These are phyloP conservation scores for Chenopodium berlandieri DNA, from an alignment of 148 eudicot genomes.

Conservation along the genomic window DNA sequence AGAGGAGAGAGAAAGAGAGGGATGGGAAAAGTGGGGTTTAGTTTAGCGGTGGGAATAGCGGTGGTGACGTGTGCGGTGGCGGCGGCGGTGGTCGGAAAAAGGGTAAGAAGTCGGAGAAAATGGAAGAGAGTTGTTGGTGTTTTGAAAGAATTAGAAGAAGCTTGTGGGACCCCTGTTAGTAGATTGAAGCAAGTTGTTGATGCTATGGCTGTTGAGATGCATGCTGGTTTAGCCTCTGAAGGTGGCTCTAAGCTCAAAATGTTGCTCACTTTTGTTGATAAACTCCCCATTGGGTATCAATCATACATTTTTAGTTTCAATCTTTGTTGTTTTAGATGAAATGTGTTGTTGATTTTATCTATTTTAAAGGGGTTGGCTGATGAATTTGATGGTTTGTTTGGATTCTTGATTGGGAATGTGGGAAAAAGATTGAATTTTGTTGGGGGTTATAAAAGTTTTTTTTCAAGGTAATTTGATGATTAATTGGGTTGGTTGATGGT, in stretches of 20 bases:
- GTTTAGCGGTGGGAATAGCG: conserved; percentile 58
- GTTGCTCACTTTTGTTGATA: conserved; percentile 80
- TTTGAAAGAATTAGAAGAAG: conserved; percentile 59
- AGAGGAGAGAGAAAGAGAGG: conserved; percentile 1
- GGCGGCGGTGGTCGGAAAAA: conserved; percentile 65
- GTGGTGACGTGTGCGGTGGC: conserved; percentile 66
- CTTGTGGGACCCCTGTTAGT: conserved; percentile 55
- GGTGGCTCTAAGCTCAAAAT: conserved; percentile 95
- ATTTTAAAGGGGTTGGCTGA: background rate
- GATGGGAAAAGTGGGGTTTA: conserved; percentile 67
- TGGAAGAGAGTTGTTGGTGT: conserved; percentile 66
- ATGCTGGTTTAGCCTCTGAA: conserved; percentile 94
- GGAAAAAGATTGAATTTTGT: background rate
- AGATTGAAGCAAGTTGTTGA: conserved; percentile 82
- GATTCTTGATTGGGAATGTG: background rate
- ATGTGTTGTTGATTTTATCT: background rate
- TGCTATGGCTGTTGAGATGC: conserved; percentile 99
- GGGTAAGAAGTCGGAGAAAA: conserved; percentile 52
- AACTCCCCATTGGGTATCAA: conserved; percentile 74
- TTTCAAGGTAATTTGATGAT: background rate
- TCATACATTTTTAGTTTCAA: background rate
- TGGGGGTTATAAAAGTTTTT: background rate
- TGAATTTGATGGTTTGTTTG: conserved; percentile 3
- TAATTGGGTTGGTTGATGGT: conserved; percentile 12
- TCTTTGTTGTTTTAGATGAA: conserved; percentile 3